phyloP scores from a whole-genome alignment of 2,329 filamentous ascomycete genomes.

The Penicillium decumbens region DNA sequence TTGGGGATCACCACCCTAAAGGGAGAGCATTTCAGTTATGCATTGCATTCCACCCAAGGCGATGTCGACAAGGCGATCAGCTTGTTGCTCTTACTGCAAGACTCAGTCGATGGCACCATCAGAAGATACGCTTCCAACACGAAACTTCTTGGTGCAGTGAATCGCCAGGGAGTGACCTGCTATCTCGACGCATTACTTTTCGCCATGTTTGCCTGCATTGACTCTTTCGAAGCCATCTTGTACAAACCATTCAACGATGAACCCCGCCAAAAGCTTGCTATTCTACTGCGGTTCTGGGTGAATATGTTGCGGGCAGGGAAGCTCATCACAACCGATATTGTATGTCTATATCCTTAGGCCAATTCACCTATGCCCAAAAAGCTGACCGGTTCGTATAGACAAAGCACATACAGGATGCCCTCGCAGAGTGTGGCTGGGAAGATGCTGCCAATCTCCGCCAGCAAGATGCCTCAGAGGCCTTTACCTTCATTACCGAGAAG shows the following conservation, averaged over 20 bases:
- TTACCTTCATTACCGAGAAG: constrained; percentile 87
- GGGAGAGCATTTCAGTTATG: constrained; percentile 60
- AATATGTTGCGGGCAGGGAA: constrained; percentile 83
- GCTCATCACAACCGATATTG: constrained; percentile 78
- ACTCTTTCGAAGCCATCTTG: constrained; percentile 88
- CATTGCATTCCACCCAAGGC: constrained; percentile 59
- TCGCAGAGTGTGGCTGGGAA: constrained; percentile 83
- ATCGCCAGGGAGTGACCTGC: constrained; percentile 83
- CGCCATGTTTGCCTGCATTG: constrained; percentile 87
- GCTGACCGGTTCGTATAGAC: constrained; percentile 51
- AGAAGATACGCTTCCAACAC: constrained; percentile 67
- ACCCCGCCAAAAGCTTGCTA: constrained; percentile 66
- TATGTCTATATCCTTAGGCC: constrained; percentile 35
- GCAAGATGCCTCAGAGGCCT: constrained; percentile 93
- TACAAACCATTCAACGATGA: constrained; percentile 73
- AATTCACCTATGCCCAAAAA: constrained; percentile 7
- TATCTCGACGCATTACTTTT: constrained; percentile 89
- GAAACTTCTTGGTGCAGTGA: constrained; percentile 77
- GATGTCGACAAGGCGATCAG: constrained; percentile 71
- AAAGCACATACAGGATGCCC: constrained; percentile 71
- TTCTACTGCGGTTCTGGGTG: constrained; percentile 80
- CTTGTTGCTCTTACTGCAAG: constrained; percentile 71
- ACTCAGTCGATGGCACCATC: constrained; percentile 75
- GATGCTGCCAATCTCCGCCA: constrained; percentile 74
- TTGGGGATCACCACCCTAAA: constrained; percentile 54